Evolutionary conservation across 2,329 filamentous ascomycete genomes (phyloP), one percentile per base, ranked within the genome.

Genomic region (Penicillium sp.): DNA sequence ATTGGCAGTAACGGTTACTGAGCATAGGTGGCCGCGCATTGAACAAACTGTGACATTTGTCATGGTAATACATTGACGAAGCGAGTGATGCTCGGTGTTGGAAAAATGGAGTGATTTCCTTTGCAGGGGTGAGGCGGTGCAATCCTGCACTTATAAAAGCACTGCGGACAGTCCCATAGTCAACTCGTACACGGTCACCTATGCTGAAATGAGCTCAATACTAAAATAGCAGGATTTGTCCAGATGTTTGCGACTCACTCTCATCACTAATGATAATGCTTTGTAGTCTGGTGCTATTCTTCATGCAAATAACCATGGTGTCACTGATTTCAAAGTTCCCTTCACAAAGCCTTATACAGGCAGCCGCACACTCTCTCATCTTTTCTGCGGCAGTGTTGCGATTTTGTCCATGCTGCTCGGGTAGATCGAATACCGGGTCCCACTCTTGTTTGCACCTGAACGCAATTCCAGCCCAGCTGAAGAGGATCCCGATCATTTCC

Each of bases 271-370:
- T 49, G 2, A 49, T 29, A 1, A 49, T 49, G n/a, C 34, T 38
- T 38, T 49, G 34, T 7, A 49, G 24, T 26, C 46, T 49, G 34
- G 32, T 49, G 46, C 34, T 49, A 49, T 49, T 38, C 46, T 49
- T 49, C 46, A 49, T 49, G 34, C 46, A 49, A 38, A 49, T 49
- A 14, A 49, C 46, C 46, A 49, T 49, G 20, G 34, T 49, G 14
- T 49, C 46, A 20, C 22, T 49, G 16, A 26, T 37, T 38, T 49
- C 46, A 38, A 49, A 49, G 22, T 38, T 38, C 20, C 35, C 46
- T 38, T 49, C 46, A 11, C 46, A 49, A 13, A 49, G 32, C 35
- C 22, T 49, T 18, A 49, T 2, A 24, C 46, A 49, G 32, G 46
- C 46, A 20, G 46, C 34, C 7, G 46, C 46, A 49, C 46, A 49